Evolutionary conservation across 202 grass and related monocot species (phyloP).

Genomic region (Panicum virgatum): DNA sequence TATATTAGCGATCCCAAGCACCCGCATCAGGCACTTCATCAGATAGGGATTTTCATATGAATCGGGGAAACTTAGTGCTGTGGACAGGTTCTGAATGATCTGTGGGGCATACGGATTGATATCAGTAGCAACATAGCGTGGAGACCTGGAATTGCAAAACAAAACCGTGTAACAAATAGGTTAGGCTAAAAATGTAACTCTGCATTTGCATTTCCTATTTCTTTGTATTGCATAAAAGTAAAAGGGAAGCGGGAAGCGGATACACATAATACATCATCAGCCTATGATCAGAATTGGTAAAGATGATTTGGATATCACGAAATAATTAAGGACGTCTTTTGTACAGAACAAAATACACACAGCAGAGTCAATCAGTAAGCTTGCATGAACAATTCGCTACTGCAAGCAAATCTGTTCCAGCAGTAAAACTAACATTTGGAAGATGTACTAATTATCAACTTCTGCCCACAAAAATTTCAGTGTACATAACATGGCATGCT

Average conservation of each 20-base stretch:
- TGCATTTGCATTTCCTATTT: constrained; percentile 1
- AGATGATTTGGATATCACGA: not conserved
- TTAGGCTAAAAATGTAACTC: not conserved
- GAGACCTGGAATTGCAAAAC: constrained; percentile 20
- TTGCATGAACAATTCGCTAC: not conserved
- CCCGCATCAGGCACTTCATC: constrained; percentile 96
- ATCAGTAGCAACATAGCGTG: constrained; percentile 71
- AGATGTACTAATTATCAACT: not conserved
- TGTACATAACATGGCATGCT: not conserved
- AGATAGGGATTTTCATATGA: constrained; percentile 90
- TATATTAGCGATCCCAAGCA: constrained; percentile 71
- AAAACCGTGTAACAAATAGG: not conserved
- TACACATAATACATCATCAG: not conserved
- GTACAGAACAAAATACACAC: not conserved
- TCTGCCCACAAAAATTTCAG: not conserved
- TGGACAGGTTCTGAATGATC: constrained; percentile 77
- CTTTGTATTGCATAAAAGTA: not conserved
- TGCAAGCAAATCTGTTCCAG: not conserved
- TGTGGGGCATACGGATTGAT: constrained; percentile 81
- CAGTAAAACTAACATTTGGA: not conserved
- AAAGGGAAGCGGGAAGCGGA: not conserved
- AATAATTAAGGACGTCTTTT: not conserved
- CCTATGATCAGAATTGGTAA: not conserved
- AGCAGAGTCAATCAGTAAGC: not conserved
- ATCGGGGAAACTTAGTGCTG: constrained; percentile 68